Base-by-base conservation (phyloP, 257 asterid species). In the Petunia secreta region DNA sequence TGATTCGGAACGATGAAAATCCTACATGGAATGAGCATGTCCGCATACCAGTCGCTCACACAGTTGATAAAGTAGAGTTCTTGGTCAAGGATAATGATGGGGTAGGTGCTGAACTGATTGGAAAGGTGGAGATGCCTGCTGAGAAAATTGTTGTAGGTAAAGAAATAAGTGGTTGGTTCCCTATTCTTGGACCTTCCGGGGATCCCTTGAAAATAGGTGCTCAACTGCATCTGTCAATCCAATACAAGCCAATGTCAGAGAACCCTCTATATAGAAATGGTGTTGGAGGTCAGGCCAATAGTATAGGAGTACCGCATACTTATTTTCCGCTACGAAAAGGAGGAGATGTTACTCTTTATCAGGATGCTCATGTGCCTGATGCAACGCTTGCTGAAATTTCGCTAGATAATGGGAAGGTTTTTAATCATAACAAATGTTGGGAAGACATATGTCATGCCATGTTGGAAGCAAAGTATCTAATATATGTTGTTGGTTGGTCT, bases 1-100 rank as follows among this genome's bases (percentile, higher is more conserved):
- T 95, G 80, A 93, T 95, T 8, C 62, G 95, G 74, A 95, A 95
- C 44, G 88, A 95, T 3, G 97, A 95, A 86, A 87, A 91, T 39
- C 99, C 99, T 0, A 81, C 83, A n/a, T 93, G 99, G 99, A 77
- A 90, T 15, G 99, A 93, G 83, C 87, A 88, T 84, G 86, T 95
- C 85, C 85, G 77, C 34, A 89, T 95, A 89, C 95, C 98, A 2
- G 58, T 92, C 15, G 98, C 98, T 62, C 99, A 96, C 41, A 97
- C 97, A 2, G 98, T 91, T 3, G 87, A 94, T 39, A 88, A 91
- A 87, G 91, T 96, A 3, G 93, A 91, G 14, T 96, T 96, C 65
- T 87, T 90, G 79, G 98, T 96, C 39, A 96, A 96, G 83, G 99
- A 96, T 84, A 90, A 94, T 6, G 99, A 96, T 58, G 82, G 87